Evolutionary conservation across 2,329 filamentous ascomycete genomes (phyloP).

Genomic region (Penicillium oxalicum): DNA sequence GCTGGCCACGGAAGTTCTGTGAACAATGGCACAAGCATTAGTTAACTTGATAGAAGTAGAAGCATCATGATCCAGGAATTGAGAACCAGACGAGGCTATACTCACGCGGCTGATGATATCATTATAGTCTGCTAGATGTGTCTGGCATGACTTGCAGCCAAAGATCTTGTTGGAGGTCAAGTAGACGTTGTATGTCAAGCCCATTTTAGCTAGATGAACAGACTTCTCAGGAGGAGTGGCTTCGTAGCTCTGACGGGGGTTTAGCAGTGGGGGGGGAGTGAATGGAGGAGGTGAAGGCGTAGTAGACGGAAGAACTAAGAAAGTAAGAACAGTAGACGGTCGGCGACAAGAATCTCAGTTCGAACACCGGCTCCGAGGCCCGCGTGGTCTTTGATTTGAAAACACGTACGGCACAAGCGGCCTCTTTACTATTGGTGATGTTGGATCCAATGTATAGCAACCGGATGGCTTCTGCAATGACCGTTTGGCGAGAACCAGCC

Average conservation of each 20-base stretch:
- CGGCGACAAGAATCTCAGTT: no score
- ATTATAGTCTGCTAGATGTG: constrained; percentile 89
- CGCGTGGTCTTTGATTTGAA: no score
- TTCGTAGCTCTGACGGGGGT: neutral
- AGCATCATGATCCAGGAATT: neutral
- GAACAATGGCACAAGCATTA: constrained; percentile 7
- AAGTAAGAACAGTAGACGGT: no score
- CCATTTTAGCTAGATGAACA: constrained; percentile 53
- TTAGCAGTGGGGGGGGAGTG: neutral
- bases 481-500: neutral
- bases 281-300: neutral
- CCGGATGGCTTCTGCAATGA: constrained; percentile 6
- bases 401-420: no score
- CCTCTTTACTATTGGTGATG: no score
- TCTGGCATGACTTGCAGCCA: constrained; percentile 90
- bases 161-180: constrained; percentile 82
- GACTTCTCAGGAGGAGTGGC: neutral
- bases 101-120: constrained; percentile 90
- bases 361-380: no score
- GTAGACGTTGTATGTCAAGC: constrained; percentile 86
- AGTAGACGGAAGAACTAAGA: no score
- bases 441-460: no score
- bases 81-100: constrained; percentile 3
- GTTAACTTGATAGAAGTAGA: constrained; percentile 2
- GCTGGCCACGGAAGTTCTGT: constrained; percentile 95